A percentile compares a stretch with the other conserved stretches of the same genome.
Conservation (phyloP, 345 rosid genomes). For the Schrenkiella parvula region DNA sequence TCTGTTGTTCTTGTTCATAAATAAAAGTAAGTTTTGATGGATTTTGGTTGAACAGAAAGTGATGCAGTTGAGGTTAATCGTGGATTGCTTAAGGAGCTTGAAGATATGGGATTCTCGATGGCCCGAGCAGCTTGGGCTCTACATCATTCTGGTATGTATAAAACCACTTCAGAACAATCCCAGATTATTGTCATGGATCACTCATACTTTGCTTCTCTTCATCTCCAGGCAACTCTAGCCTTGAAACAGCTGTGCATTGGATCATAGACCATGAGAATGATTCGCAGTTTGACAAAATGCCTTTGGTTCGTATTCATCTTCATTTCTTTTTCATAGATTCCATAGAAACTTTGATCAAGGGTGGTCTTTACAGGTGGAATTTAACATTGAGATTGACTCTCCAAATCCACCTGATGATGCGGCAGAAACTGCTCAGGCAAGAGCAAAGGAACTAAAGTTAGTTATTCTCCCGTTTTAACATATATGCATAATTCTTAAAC, state of each 20-base stretch:
- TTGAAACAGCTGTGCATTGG: conserved; percentile 79
- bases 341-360: neutral
- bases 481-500: neutral
- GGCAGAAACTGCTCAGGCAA: conserved; percentile 45
- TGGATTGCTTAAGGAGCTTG: conserved; percentile 56
- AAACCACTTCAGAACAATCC: neutral
- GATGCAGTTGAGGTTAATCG: conserved; percentile 47
- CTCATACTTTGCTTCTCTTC: neutral
- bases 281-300: conserved; percentile 57
- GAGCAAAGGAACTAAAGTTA: conserved; percentile 57
- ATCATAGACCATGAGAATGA: conserved; percentile 70
- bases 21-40: neutral
- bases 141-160: conserved; percentile 55
- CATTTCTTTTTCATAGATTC: neutral
- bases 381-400: conserved; percentile 63
- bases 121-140: conserved; percentile 60
- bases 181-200: neutral
- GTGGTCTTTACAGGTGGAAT: conserved; percentile 42
- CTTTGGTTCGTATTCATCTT: conserved; percentile 47
- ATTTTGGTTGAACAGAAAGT: conserved; percentile 30
- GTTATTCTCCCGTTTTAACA: conserved; percentile 27
- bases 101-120: conserved; percentile 63
- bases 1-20: neutral
- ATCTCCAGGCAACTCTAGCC: conserved; percentile 51
- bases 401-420: conserved; percentile 36